A percentile compares a stretch with the other conserved stretches of the same genome.
Conservation (phyloP, 805 yeast genomes). For the Metschnikowia similis region DNA sequence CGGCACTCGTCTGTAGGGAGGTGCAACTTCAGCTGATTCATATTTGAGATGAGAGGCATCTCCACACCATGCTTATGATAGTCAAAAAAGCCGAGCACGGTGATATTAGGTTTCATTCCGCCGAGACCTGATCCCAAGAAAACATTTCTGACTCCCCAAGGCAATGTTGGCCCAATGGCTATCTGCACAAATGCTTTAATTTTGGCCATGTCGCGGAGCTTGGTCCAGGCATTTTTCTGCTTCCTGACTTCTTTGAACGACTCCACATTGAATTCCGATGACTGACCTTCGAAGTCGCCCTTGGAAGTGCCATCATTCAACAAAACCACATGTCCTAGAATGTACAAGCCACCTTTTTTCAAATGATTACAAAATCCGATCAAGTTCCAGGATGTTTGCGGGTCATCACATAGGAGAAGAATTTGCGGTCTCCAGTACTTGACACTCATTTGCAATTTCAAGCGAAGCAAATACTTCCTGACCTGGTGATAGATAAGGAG, state of each 20-base stretch:
- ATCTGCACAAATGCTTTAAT: constrained; percentile 94
- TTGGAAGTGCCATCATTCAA: constrained; percentile 36
- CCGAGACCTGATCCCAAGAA: constrained; percentile 95
- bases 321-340: constrained; percentile 87
- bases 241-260: constrained; percentile 64
- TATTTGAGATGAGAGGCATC: constrained; percentile 22
- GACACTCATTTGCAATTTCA: constrained; percentile 83
- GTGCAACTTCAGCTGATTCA: constrained; percentile 16
- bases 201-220: constrained; percentile 69
- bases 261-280: constrained; percentile 29
- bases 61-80: constrained; percentile 40
- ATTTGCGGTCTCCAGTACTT: constrained; percentile 99
- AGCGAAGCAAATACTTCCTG: constrained; percentile 76
- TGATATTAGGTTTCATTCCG: constrained; percentile 95
- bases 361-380: constrained; percentile 90
- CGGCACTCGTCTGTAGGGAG: constrained; percentile 79
- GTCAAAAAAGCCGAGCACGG: constrained; percentile 87
- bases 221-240: constrained; percentile 79
- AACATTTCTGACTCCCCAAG: constrained; percentile 95
- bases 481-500: constrained; percentile 94
- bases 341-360: constrained; percentile 92
- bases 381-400: constrained; percentile 86
- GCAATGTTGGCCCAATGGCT: constrained; percentile 77
- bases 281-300: background rate
- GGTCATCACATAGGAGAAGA: constrained; percentile 81